These are phyloP conservation scores for Teratosphaeria zuluensis DNA, from an alignment of 2,329 filamentous ascomycete genomes.

Conservation along the genomic window DNA sequence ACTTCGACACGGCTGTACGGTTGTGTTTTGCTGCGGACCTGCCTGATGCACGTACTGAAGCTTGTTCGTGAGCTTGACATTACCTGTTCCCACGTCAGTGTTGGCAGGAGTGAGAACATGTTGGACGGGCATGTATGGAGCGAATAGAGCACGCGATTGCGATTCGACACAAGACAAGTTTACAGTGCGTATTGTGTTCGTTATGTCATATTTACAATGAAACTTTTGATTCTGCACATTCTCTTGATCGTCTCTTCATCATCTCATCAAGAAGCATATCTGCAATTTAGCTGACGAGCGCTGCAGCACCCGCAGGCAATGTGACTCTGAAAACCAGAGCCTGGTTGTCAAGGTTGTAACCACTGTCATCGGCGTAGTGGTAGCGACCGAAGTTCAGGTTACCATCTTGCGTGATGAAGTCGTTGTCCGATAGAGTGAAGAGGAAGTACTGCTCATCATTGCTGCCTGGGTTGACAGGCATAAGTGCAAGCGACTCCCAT, in stretches of 20 bases:
- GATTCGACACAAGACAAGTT: neutral
- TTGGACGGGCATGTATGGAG: neutral
- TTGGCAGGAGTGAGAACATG: neutral
- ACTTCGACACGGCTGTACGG: neutral
- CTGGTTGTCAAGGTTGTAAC: conserved; percentile 52
- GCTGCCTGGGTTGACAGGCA: conserved; percentile 39
- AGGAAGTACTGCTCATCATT: conserved; percentile 55
- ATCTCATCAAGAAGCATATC: conserved; percentile 3
- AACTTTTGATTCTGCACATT: neutral
- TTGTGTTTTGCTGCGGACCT: neutral
- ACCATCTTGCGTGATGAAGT: conserved; percentile 65
- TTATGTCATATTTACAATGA: neutral
- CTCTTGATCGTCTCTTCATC: neutral
- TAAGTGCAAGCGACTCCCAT: conserved; percentile 60
- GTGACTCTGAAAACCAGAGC: conserved; percentile 53
- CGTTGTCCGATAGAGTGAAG: conserved; percentile 60
- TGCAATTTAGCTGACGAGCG: neutral
- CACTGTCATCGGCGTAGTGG: conserved; percentile 47
- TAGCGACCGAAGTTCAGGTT: conserved; percentile 49
- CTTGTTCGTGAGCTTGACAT: neutral
- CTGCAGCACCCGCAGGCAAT: conserved; percentile 28
- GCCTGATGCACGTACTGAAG: neutral
- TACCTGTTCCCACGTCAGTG: neutral
- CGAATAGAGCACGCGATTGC: no score
- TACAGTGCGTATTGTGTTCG: neutral